Evolutionary conservation across 208 protist genomes (phyloP).

Genomic region (Leishmania aethiopica): DNA sequence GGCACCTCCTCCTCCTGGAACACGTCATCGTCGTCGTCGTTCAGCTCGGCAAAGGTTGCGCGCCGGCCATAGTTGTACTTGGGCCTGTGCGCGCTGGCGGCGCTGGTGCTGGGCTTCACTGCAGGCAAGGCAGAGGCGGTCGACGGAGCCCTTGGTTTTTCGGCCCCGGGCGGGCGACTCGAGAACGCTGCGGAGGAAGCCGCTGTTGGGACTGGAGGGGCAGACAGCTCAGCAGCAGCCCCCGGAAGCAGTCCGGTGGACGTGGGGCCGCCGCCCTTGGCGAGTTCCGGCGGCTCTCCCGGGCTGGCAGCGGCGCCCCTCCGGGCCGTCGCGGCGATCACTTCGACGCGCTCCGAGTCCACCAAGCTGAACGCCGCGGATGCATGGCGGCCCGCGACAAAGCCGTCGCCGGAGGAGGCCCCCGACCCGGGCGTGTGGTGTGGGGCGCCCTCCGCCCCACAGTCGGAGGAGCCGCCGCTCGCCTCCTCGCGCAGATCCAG

Average conservation of each 20-base stretch:
- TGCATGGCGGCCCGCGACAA: background rate
- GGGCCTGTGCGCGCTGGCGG: background rate
- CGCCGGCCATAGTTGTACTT: conserved; percentile 23
- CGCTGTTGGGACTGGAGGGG: background rate
- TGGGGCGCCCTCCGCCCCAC: background rate
- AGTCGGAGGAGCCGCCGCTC: background rate
- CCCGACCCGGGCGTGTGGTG: background rate
- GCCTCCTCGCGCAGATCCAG: conserved; percentile 1
- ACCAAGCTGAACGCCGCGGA: conserved; percentile 26
- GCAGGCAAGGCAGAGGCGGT: background rate
- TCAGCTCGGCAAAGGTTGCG: background rate
- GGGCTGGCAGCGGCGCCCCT: background rate
- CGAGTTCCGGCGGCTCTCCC: background rate
- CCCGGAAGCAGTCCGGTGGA: background rate
- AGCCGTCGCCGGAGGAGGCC: background rate
- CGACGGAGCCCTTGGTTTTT: background rate
- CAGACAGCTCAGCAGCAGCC: background rate
- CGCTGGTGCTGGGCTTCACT: background rate
- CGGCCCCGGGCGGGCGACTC: background rate
- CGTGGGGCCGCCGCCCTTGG: background rate
- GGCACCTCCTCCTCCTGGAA: conserved; percentile 32
- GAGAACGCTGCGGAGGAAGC: background rate
- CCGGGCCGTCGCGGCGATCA: background rate
- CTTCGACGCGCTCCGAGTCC: conserved; percentile 8
- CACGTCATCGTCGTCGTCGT: background rate